Base-by-base conservation (phyloP, 139 green algal species). In the Protoeuglena noctilucae region DNA sequence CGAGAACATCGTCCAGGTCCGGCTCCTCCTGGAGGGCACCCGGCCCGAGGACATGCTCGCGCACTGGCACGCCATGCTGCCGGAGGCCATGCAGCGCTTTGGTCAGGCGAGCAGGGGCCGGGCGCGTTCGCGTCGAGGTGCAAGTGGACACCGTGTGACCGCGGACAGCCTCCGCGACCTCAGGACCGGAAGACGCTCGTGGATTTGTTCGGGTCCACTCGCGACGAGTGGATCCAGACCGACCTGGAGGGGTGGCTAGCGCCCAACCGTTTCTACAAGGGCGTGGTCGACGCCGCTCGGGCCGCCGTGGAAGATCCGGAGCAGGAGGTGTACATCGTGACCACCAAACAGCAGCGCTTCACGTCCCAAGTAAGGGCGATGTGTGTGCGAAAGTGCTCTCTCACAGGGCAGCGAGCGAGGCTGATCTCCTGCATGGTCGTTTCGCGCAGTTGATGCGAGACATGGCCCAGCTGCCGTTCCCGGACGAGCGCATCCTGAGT, bases 331-430 rank as follows among this genome's bases (percentile, higher is more conserved):
- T 98, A 92, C 73, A 94, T 99, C 51, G 92, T 99, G 9, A 99
- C 92, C 24, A 99, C 92, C 22, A 99, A 99, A 68, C 85, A 95
- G 84, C 84, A 74, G 0, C 74, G 81, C 7, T 94, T 88, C 71
- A 90, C 82, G 2, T 67, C 83, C 57, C n/a, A n/a, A n/a, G n/a
- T n/a, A n/a, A n/a, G n/a, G n/a, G n/a, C n/a, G n/a, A n/a, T n/a
- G n/a, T n/a, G n/a, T n/a, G n/a, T n/a, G n/a, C n/a, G n/a, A n/a
- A n/a, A n/a, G n/a, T n/a, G n/a, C n/a, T n/a, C n/a, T n/a, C n/a
- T n/a, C n/a, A n/a, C n/a, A n/a, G n/a, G n/a, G n/a, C n/a, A n/a
- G n/a, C n/a, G n/a, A n/a, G n/a, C n/a, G n/a, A n/a, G n/a, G n/a
- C n/a, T n/a, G n/a, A n/a, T n/a, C n/a, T n/a, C n/a, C n/a, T 46